Conservation (phyloP, 495 filamentous ascomycete species). For the Talaromyces ruber region DNA sequence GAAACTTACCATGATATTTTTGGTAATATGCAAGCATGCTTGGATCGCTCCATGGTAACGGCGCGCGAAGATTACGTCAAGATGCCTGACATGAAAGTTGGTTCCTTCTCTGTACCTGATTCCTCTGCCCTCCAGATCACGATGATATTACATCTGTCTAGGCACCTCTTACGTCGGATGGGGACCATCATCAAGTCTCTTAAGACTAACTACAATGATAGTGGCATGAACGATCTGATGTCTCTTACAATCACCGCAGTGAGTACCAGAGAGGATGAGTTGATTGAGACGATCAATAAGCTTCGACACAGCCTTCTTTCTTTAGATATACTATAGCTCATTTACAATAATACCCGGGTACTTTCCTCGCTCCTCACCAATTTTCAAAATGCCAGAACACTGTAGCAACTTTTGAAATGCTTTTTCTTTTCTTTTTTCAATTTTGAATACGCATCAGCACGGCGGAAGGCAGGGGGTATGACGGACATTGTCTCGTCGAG, state of each 20-base stretch:
- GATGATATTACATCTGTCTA: conserved; percentile 6
- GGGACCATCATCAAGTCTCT: conserved; percentile 7
- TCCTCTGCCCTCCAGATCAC: conserved; percentile 7
- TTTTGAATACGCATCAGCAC: too few relatives aligned
- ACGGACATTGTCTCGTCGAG: too few relatives aligned
- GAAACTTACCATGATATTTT: conserved; percentile 8
- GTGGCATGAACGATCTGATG: neutral
- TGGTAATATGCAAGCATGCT: conserved; percentile 7
- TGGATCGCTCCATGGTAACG: conserved; percentile 7
- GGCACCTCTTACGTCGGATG: conserved; percentile 7
- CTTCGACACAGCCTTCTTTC: conserved; percentile 1
- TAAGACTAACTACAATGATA: neutral
- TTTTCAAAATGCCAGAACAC: neutral
- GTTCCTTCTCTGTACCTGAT: conserved; percentile 8
- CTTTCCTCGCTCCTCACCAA: neutral
- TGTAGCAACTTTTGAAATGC: neutral
- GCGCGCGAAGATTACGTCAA: conserved; percentile 9
- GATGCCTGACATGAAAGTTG: conserved; percentile 5
- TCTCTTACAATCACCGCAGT: neutral
- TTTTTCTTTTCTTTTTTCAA: too few relatives aligned
- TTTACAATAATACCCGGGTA: too few relatives aligned
- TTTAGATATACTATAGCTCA: neutral
- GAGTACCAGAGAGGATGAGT: conserved; percentile 1
- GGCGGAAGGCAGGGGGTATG: too few relatives aligned
- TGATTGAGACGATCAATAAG: neutral